Evolutionary conservation across 192 early-diverging fungal genomes (phyloP), one percentile per base, ranked within the genome.

Genomic region (Linnemannia elongata): DNA sequence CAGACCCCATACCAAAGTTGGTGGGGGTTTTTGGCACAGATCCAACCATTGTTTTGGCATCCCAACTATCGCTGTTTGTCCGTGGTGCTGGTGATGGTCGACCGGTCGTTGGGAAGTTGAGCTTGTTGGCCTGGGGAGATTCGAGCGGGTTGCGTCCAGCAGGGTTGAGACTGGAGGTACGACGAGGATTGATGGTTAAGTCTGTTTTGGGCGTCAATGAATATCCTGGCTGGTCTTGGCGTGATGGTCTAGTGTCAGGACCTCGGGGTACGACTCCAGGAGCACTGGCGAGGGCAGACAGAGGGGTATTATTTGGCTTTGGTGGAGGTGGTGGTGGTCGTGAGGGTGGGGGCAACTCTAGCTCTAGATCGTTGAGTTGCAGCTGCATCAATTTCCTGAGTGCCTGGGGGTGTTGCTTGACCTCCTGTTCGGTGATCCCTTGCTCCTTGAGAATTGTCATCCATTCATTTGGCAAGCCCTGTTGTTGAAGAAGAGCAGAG

Each of bases 381-480:
- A 92, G 75, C 57, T 92, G 91, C 90, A 92, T 88, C 18, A 92
- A 72, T 57, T 88, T 88, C 60, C 80, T 75, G 1, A 92, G 85
- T 42, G 91, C 88, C 68, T 90, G 82, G 22, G 91, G 91, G 47
- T 91, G 88, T 27, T 84, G 73, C 24, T 87, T 87, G 17, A 92
- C 79, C 2, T 88, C 88, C 60, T 92, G 88, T 69, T 93, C 89
- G 39, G 77, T 83, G 41, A 93, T 88, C 10, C 91, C 89, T 8
- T 89, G 89, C 9, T 81, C 79, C 30, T 90, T 75, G 17, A 91
- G 72, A 15, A 89, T 82, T 7, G 81, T 78, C 60, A 85, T 89
- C 92, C 91, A 92, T 52, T 91, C 89, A 22, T 74, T 74, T 30
- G 92, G 92, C 45, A 93, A 44, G 4, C 91, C 92, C 88, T 89